Conservation (phyloP, 2,329 filamentous ascomycete species). For the Exophiala phaeomuriformis region DNA sequence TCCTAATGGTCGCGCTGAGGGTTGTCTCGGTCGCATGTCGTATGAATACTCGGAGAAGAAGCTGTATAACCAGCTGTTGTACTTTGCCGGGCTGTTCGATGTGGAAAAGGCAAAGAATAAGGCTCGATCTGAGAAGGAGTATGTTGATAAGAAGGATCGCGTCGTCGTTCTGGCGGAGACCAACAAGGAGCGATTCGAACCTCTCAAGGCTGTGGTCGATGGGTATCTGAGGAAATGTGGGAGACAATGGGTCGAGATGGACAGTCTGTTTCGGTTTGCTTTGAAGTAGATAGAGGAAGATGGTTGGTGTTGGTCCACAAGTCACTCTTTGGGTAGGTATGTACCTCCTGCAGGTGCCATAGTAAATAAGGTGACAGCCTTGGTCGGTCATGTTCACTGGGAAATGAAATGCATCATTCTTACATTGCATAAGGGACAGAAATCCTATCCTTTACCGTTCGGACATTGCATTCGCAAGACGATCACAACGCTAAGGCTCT, state of each 20-base stretch:
- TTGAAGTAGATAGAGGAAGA: slow-evolving; percentile 14
- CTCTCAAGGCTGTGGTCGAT: slow-evolving; percentile 69
- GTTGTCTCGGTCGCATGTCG: slow-evolving; percentile 78
- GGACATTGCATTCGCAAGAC: too few relatives aligned
- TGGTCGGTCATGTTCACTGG: too few relatives aligned
- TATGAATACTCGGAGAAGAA: slow-evolving; percentile 84
- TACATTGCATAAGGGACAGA: too few relatives aligned
- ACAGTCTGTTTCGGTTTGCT: slow-evolving; percentile 66
- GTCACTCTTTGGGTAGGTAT: too few relatives aligned
- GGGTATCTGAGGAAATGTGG: slow-evolving; percentile 84
- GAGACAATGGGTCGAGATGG: slow-evolving; percentile 89
- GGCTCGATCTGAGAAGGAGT: slow-evolving; percentile 44
- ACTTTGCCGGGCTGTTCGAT: slow-evolving; percentile 78
- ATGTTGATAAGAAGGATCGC: slow-evolving; percentile 55
- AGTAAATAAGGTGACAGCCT: too few relatives aligned
- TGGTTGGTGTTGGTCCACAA: neutral
- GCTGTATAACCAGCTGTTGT: slow-evolving; percentile 90
- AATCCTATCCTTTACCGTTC: too few relatives aligned
- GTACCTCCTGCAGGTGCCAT: too few relatives aligned
- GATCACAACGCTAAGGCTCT: too few relatives aligned
- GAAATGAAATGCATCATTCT: too few relatives aligned
- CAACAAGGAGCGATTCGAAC: slow-evolving; percentile 72
- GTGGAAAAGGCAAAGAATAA: slow-evolving; percentile 67
- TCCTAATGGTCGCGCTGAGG: slow-evolving; percentile 72
- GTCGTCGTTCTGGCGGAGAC: slow-evolving; percentile 67